These are phyloP conservation scores for Anastatica hierochuntica DNA, from an alignment of 345 rosid species.

Conservation along the genomic window DNA sequence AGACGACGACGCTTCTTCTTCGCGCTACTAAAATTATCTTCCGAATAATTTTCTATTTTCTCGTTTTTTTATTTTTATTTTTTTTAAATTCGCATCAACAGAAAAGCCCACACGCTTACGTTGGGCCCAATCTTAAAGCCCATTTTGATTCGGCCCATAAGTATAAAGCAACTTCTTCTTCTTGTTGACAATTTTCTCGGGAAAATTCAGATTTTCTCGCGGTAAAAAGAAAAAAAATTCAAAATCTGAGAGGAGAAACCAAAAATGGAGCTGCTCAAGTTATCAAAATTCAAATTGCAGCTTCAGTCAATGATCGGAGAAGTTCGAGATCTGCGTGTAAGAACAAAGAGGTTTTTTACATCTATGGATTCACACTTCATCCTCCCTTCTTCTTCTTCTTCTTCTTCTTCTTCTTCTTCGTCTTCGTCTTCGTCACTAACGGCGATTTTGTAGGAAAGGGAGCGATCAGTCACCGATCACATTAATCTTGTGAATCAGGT, in stretches of 20 bases:
- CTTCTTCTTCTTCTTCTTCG: not conserved
- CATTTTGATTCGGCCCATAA: conserved; percentile 6
- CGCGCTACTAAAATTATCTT: not conserved
- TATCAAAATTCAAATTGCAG: conserved; percentile 73
- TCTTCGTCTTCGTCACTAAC: not conserved
- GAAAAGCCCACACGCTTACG: not conserved
- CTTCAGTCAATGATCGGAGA: conserved; percentile 58
- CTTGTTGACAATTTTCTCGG: not conserved
- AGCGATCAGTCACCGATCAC: conserved; percentile 46
- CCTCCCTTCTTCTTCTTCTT: not conserved
- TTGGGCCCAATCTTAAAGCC: conserved; percentile 11
- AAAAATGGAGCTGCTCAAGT: conserved; percentile 69
- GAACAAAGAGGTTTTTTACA: conserved; percentile 6
- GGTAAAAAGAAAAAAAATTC: conserved; percentile 13
- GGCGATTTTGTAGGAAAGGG: conserved; percentile 41
- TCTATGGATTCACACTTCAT: conserved; percentile 1
- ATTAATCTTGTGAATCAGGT: conserved; percentile 46
- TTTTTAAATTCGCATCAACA: no score
- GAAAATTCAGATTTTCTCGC: conserved; percentile 11
- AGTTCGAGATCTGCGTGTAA: conserved; percentile 59
- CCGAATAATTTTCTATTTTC: not conserved
- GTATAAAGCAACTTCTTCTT: not conserved
- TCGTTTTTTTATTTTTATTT: not conserved
- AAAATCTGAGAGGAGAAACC: conserved; percentile 13
- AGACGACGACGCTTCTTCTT: not conserved